These are phyloP conservation scores for Dalbergia cultrata DNA, from an alignment of 306 rosid genomes.

Conservation along the genomic window DNA sequence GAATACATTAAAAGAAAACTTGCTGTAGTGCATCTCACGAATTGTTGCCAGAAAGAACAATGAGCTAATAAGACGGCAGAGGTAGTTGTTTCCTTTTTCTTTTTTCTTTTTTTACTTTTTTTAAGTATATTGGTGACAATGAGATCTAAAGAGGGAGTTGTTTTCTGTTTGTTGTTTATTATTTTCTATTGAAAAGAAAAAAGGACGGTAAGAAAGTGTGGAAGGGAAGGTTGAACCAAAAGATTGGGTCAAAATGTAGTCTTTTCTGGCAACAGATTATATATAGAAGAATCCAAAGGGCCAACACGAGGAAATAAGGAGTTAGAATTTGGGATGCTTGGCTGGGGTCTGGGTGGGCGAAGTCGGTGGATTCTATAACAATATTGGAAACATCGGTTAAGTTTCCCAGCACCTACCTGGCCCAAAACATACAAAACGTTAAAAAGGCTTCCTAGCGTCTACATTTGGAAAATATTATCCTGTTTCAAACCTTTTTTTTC, in stretches of 20 bases:
- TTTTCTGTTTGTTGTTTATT: no score
- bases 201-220: not conserved
- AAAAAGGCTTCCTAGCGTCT: conserved; percentile 40
- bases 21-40: no score
- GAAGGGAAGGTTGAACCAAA: conserved; percentile 6
- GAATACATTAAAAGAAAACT: no score
- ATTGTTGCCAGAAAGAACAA: not conserved
- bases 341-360: not conserved
- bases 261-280: not conserved
- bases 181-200: no score
- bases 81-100: not conserved
- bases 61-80: not conserved
- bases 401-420: conserved; percentile 41
- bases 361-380: conserved; percentile 38
- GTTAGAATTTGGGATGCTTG: conserved; percentile 9
- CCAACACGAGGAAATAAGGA: not conserved
- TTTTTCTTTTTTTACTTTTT: no score
- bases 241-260: conserved; percentile 20
- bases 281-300: not conserved
- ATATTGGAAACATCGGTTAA: conserved; percentile 35
- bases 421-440: no score
- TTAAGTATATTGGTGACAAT: no score
- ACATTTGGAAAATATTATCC: not conserved
- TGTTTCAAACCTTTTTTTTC: not conserved
- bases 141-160: no score